These are phyloP conservation scores for Piper longum DNA, from an alignment of 164 flowering plant genomes.

Conservation along the genomic window DNA sequence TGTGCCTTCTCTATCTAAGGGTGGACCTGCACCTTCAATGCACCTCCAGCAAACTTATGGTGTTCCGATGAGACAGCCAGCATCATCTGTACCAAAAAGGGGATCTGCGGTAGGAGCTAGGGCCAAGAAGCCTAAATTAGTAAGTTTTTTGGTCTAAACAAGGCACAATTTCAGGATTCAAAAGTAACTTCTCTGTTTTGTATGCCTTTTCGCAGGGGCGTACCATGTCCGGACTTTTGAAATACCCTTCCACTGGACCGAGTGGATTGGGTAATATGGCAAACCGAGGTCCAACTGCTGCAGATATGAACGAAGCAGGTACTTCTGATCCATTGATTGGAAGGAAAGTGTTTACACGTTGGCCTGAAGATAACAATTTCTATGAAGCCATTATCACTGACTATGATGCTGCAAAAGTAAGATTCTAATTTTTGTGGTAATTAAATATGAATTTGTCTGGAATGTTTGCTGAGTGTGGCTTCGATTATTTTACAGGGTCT, in stretches of 20 bases:
- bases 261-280: slow-evolving; percentile 45
- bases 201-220: not conserved
- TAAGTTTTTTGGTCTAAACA: slow-evolving; percentile 19
- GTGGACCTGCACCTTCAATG: slow-evolving; percentile 29
- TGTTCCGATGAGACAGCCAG: slow-evolving; percentile 28
- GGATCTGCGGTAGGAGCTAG: slow-evolving; percentile 14
- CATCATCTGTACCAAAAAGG: slow-evolving; percentile 17
- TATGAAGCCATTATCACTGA: slow-evolving; percentile 84
- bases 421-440: not conserved
- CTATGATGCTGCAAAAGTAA: slow-evolving; percentile 52
- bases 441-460: not conserved
- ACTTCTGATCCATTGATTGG: slow-evolving; percentile 50
- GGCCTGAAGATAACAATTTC: slow-evolving; percentile 91
- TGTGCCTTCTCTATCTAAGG: slow-evolving; percentile 26
- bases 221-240: not conserved
- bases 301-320: slow-evolving; percentile 38
- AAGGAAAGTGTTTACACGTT: slow-evolving; percentile 71
- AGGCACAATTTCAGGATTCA: not conserved
- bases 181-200: not conserved
- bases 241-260: slow-evolving; percentile 7
- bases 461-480: not conserved
- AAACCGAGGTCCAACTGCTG: slow-evolving; percentile 36
- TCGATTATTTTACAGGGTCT: slow-evolving; percentile 27
- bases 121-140: slow-evolving; percentile 42
- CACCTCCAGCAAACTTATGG: slow-evolving; percentile 28